Percentiles rank a stretch among this genome's conserved stretches.
These are phyloP conservation scores for Jacaranda copaia DNA, from an alignment of 257 asterid genomes.

Conservation along the genomic window DNA sequence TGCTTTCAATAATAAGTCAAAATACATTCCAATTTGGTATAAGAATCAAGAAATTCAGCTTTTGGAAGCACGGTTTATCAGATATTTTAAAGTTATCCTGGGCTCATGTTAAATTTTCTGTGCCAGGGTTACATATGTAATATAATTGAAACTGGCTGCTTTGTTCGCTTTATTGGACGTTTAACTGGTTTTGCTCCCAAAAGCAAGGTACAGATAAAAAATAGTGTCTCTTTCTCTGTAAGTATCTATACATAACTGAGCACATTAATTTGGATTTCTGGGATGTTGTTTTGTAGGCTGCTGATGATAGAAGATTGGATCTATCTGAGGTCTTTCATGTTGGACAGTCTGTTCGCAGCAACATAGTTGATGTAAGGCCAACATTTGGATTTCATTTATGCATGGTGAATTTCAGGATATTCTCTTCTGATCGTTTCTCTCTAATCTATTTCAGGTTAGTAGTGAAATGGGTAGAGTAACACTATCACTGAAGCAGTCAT, in stretches of 20 bases:
- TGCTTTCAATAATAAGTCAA: constrained; percentile 7
- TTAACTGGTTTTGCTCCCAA: constrained; percentile 98
- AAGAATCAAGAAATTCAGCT: neutral
- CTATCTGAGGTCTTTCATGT: constrained; percentile 76
- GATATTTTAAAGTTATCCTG: constrained; percentile 17
- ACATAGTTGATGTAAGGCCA: constrained; percentile 72
- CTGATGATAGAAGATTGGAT: constrained; percentile 70
- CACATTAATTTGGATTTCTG: constrained; percentile 23
- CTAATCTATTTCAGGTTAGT: constrained; percentile 63
- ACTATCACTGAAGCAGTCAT: constrained; percentile 85
- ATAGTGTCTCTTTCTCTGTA: constrained; percentile 1
- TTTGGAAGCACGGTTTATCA: constrained; percentile 17
- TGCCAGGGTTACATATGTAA: constrained; percentile 94
- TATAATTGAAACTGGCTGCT: constrained; percentile 91
- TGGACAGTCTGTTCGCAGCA: constrained; percentile 96
- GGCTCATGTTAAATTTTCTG: constrained; percentile 37
- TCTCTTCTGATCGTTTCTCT: constrained; percentile 28
- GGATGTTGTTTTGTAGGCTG: constrained; percentile 64
- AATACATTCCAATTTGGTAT: neutral
- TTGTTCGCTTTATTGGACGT: constrained; percentile 91
- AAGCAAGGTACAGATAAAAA: constrained; percentile 64
- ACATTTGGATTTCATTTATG: constrained; percentile 25
- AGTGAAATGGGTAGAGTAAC: constrained; percentile 81
- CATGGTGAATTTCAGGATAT: constrained; percentile 16
- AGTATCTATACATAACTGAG: neutral